phyloP scores from a whole-genome alignment of 176 grass and related monocot species.

The Dendrocalamus sinicus region DNA sequence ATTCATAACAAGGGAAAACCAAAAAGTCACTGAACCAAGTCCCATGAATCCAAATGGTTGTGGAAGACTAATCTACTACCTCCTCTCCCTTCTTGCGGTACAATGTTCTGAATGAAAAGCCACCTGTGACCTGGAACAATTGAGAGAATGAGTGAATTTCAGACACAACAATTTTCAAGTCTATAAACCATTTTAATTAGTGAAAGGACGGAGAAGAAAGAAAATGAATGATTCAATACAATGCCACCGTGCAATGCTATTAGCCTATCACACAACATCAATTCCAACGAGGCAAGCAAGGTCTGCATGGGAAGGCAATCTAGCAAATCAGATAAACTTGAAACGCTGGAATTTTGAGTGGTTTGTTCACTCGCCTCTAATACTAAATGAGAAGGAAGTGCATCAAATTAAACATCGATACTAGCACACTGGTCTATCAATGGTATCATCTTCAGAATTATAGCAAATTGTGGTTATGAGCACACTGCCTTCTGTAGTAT shows the following conservation, averaged over 20 bases:
- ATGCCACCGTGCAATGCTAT: background rate
- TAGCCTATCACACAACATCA: background rate
- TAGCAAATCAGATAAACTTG: background rate
- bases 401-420: background rate
- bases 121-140: conserved; percentile 31
- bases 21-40: background rate
- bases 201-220: no score
- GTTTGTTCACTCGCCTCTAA: background rate
- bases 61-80: background rate
- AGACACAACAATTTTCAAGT: background rate
- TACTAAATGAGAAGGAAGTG: background rate
- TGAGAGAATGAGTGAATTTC: background rate
- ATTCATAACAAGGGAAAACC: background rate
- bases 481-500: background rate
- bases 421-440: background rate
- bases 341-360: background rate
- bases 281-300: background rate
- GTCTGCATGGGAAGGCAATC: conserved; percentile 6
- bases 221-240: no score
- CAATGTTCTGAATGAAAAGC: background rate
- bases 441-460: background rate
- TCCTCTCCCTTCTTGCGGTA: background rate
- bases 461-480: background rate
- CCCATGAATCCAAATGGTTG: conserved; percentile 8
- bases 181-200: background rate